Base-by-base conservation (phyloP, 306 rosid species). In the Corylus americana region DNA sequence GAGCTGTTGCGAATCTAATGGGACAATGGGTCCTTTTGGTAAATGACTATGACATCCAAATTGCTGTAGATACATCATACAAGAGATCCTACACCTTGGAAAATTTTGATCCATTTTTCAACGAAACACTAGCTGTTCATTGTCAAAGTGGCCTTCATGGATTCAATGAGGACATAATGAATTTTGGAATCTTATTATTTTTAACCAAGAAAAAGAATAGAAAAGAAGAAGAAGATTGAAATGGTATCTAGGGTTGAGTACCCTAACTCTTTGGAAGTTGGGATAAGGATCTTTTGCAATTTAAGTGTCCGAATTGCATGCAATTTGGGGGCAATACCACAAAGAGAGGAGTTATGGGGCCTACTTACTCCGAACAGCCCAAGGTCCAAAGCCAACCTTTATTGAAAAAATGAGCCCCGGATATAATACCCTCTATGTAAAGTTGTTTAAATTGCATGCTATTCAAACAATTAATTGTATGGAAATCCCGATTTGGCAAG, bases 101-200 rank as follows among this genome's bases (percentile, higher is more conserved):
- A 77, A 68, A 59, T 4, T 18, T 11, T 4, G 51, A 83, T 69
- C 29, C 17, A 55, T 78, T 55, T 18, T 70, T 58, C 9, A 11
- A 62, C 64, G 78, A 61, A 49, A 64, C 13, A 72, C 50, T 44
- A 77, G 74, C 74, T 81, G 59, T 51, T 76, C 64, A 76, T 42
- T 51, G 42, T 37, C 66, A 70, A 1, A 58, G 68, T 86, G 78
- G 87, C 77, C 62, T 77, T 31, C 55, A 18, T 83, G 78, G 79
- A 80, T 87, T 91, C 89, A 83, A 75, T 47, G 35, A 7, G 75
- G 70, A 25, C 80, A 87, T 86, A 25, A 86, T 83, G 78, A 77
- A 68, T 74, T 17, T 67, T 71, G 58, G 82, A 88, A 78, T 73
- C 75, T 74, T 45, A 82, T 64, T 70, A 49, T 54, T 64, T 79